Percentiles rank a stretch among this genome's conserved stretches.
These are phyloP conservation scores for Paracoccidioides brasiliensis DNA, from an alignment of 2,329 filamentous ascomycete genomes.

Conservation along the genomic window DNA sequence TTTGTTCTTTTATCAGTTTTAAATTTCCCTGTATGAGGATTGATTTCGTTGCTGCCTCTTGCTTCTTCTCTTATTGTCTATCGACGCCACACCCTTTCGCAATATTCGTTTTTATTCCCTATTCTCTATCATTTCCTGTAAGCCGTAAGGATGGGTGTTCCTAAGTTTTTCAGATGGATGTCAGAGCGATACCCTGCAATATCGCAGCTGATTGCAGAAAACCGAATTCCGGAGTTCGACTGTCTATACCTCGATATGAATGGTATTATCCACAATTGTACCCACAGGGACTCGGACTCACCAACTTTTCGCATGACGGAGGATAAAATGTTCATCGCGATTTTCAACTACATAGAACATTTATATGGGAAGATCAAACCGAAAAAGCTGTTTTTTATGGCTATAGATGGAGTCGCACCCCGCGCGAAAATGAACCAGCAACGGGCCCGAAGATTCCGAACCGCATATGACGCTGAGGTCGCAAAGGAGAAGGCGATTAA, in stretches of 20 bases:
- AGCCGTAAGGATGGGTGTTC: conserved; percentile 48
- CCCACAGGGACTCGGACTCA: conserved; percentile 89
- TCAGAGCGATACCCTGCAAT: conserved; percentile 98
- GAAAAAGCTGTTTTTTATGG: conserved; percentile 98
- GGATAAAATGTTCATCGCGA: conserved; percentile 98
- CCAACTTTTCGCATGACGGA: conserved; percentile 86
- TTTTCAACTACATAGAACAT: conserved; percentile 99
- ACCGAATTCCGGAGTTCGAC: conserved; percentile 97
- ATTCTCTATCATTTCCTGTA: conserved; percentile 1
- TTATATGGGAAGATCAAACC: conserved; percentile 98
- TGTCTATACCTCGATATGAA: conserved; percentile 88
- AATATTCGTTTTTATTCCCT: neutral
- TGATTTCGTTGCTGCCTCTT: conserved; percentile 10
- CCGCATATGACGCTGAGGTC: conserved; percentile 77
- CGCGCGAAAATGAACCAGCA: conserved; percentile 99
- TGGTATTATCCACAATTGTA: conserved; percentile 99
- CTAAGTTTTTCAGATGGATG: conserved; percentile 97
- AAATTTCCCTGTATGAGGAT: conserved; percentile 10
- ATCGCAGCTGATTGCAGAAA: conserved; percentile 95
- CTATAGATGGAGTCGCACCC: conserved; percentile 92
- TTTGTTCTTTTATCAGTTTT: conserved; percentile 1
- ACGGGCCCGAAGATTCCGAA: conserved; percentile 85
- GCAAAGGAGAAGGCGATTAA: conserved; percentile 83
- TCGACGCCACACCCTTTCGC: neutral
- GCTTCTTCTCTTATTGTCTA: neutral